Base-by-base conservation (phyloP, 2,329 filamentous ascomycete genomes). In the Talaromyces sp. region DNA sequence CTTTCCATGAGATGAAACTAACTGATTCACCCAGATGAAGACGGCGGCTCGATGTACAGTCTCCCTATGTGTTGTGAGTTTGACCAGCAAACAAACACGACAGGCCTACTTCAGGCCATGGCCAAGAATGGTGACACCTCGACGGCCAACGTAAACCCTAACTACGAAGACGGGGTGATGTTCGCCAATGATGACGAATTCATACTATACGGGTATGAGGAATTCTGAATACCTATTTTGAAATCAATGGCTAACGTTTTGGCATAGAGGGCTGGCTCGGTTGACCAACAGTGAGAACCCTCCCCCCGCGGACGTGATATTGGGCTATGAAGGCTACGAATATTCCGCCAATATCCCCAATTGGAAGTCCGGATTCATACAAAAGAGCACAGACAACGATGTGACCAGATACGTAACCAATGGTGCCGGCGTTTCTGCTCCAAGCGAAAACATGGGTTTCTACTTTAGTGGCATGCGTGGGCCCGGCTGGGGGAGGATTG, bases 361-460 rank as follows among this genome's bases (percentile, higher is more conserved):
- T 10, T 86, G 82, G 70, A 64, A 64, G 1, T 68, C 76, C 0
- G 79, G 81, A 0, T 85, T 84, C 63, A 39, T 75, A 3, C 66
- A 73, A 9, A 69, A 69, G 0, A 66, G 70, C 0, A 76, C 88
- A 1, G 71, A 80, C 2, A 64, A 73, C 3, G 72, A 68, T 7
- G 70, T 88, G 5, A 89, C 83, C 22, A 79, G 84, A 55, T 90
- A 88, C 66, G 67, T 91, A 25, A 84, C 87, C 0, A 85, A 83
- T 65, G 88, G 89, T 19, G 88, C 83, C 1, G 82, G 81, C 0
- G 86, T 81, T 11, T 89, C 79, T 51, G 85, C 84, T 0, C 88
- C 88, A 0, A 90, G 87, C 0, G 88, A 91, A 71, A 87, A 90
- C 64, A 81, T 86, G 65, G 87, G 86, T 0, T 91, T 85, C 78